Base-by-base conservation (phyloP, 306 rosid species). In the Abrus precatorius region DNA sequence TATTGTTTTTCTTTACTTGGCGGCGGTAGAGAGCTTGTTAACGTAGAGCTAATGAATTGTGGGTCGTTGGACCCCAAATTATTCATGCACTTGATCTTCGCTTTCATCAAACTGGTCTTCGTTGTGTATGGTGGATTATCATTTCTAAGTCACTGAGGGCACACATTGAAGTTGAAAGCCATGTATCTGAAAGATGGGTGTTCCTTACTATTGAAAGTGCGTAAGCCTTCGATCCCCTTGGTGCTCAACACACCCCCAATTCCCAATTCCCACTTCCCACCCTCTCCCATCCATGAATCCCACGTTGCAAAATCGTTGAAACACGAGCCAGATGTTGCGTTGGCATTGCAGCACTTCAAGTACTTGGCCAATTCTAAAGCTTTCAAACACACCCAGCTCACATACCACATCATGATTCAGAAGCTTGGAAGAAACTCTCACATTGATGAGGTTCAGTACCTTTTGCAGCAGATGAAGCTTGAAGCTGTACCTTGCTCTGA, bases 381-480 rank as follows among this genome's bases (percentile, higher is more conserved):
- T 85, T 95, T 93, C 91, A 89, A 82, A 28, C 98, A 95, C 84
- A 91, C 97, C 52, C 90, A 84, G 0, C 79, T 78, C 33, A 95
- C 99, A 27, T 95, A 90, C 77, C 56, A 77, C 11, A 65, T 82
- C 47, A 91, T 93, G 96, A 90, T 95, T 57, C 86, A 91, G 63
- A 91, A 87, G 82, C 97, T 95, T 54, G 93, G 90, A 9, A 74
- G 82, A 6, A 81, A 66, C 36, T 41, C 80, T 50, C 85, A 91
- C 55, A 85, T 84, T 64, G 94, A 93, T 73, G 86, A 84, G 29
- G 80, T 95, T 69, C 97, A 89, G 11, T 95, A 93, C 76, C 85
- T 95, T 32, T 74, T 93, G 80, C 95, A 95, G 67, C 93, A 90
- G 72, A 95, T 93, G 98, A 95, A 95, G 81, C 29, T 93, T 65